Base-by-base conservation (phyloP, 495 filamentous ascomycete genomes). In the Annulohypoxylon stygium region DNA sequence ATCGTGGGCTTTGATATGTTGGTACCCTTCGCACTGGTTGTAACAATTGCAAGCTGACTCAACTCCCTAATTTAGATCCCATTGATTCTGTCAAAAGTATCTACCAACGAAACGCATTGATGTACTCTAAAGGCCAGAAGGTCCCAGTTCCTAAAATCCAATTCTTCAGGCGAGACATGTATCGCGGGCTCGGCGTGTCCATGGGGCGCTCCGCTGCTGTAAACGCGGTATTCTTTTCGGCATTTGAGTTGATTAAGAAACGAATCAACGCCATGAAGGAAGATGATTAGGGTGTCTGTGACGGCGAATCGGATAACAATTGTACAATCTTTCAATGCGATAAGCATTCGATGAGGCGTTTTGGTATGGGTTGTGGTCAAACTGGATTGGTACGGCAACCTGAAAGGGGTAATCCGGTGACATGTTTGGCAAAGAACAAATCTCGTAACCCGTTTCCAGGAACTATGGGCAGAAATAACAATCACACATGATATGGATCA, bases 21-120 rank as follows among this genome's bases (percentile, higher is more conserved):
- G 57, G 81, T 73, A 63, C 65, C 33, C 36, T 47, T 53, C 34
- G 30, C 58, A 30, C 65, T 51, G 60, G 16, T 55, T 43, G 50
- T 61, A 48, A 26, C 12, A 43, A 26, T 26, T 37, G 37, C 61
- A 33, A 67, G 18, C 41, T 70, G 65, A 73, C 59, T 65, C 30
- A 30, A 30, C 30, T 0, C 50, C 86, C 26, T 43, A 11, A 11
- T 30, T 20, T 62, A 86, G 84, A 95, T 79, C 93, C 93, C 9
- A 90, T 96, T 74, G 93, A 96, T 79, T 92, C 92, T 6, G 92
- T 91, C 8, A 96, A 96, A 80, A 91, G 88, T 70, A 90, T 92
- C 65, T 96, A 94, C 79, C 93, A 96, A 77, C 87, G 92, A 20
- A 93, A 94, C 73, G 90, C 92, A 51, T 84, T 96, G 36, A 90